A percentile compares a stretch with the other conserved stretches of the same genome.
These are phyloP conservation scores for Penicillium macrosclerotiorum DNA, from an alignment of 495 filamentous ascomycete genomes.

Conservation along the genomic window DNA sequence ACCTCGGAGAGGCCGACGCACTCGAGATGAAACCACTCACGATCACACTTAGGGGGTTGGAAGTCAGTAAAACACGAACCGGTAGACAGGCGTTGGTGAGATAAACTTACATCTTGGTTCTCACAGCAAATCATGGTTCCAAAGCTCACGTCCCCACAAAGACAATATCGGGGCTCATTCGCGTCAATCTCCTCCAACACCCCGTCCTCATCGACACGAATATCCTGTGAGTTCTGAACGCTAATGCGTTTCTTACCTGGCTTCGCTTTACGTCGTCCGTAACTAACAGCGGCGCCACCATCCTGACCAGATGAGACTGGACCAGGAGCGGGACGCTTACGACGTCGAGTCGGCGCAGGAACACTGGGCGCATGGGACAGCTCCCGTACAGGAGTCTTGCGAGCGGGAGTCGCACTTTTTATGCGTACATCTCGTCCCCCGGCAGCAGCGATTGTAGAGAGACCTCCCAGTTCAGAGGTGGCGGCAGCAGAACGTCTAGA, in stretches of 20 bases:
- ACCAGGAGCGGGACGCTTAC: constrained; percentile 75
- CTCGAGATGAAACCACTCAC: constrained; percentile 92
- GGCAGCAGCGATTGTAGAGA: constrained; percentile 10
- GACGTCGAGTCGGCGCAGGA: constrained; percentile 48
- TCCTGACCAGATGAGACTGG: constrained; percentile 66
- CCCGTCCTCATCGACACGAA: constrained; percentile 47
- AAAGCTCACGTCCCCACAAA: constrained; percentile 88
- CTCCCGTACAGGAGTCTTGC: constrained; percentile 54
- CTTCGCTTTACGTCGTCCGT: constrained; percentile 77
- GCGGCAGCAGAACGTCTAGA: constrained; percentile 46
- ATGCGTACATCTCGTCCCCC: constrained; percentile 42
- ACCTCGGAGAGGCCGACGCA: constrained; percentile 78
- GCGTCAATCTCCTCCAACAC: constrained; percentile 75
- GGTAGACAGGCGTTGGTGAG: constrained; percentile 10
- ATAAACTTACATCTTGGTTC: constrained; percentile 73
- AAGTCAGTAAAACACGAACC: no score
- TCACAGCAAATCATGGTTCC: constrained; percentile 96
- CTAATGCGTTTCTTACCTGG: constrained; percentile 57
- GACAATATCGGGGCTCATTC: constrained; percentile 83
- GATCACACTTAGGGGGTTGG: constrained; percentile 56
- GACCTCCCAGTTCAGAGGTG: constrained; percentile 27
- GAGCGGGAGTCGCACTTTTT: constrained; percentile 47
- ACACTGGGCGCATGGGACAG: constrained; percentile 45
- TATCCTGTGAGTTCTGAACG: constrained; percentile 35
- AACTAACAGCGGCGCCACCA: constrained; percentile 70